Base-by-base conservation (phyloP, 2,329 filamentous ascomycete genomes). In the Sporothrix variecibatus region DNA sequence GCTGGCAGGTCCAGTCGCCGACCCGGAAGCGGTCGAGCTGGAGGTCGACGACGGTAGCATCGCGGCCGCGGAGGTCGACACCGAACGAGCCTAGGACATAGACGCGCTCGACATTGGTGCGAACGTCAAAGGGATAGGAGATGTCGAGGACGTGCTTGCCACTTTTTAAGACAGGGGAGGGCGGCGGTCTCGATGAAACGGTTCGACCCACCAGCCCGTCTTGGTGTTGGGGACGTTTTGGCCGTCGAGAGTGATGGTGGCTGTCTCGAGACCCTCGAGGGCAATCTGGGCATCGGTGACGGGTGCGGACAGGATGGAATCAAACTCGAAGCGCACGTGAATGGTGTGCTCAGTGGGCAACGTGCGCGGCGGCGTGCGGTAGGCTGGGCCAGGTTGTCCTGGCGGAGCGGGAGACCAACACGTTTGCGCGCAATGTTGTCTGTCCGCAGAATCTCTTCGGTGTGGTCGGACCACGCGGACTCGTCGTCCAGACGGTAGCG, bases 131-230 rank as follows among this genome's bases (percentile, higher is more conserved):
- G 7, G 60, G 60, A 20, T 38, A 17, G 7, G 31, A n/a, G 9
- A 64, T 26, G 34, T 64, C 60, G 31, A 64, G 60, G 34, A 40
- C 31, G 60, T 64, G 60, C 17, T 4, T 38, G 20, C 60, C 60
- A 0, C 20, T 6, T 1, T 2, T 3, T 7, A 64, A n/a, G 7
- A 17, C 15, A 1, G 60, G 60, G 60, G 2, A 64, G 28, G 2
- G 60, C 60, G 20, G 60, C 60, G 31, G 60, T 64, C 60, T 40
- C 60, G 34, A 64, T 64, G 34, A 40, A 23, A 9, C 60, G 60
- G 60, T 64, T 64, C 60, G 31, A 64, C 60, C 60, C 60, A 64
- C 60, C 60, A 64, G 60, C 60, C 60, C 15, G 60, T 64, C 60
- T 64, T 64, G 20, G 60, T 64, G 31, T 9, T 12, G 31, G 60